Evolutionary conservation across 2,329 filamentous ascomycete genomes (phyloP).

Genomic region (Botrytis elliptica): DNA sequence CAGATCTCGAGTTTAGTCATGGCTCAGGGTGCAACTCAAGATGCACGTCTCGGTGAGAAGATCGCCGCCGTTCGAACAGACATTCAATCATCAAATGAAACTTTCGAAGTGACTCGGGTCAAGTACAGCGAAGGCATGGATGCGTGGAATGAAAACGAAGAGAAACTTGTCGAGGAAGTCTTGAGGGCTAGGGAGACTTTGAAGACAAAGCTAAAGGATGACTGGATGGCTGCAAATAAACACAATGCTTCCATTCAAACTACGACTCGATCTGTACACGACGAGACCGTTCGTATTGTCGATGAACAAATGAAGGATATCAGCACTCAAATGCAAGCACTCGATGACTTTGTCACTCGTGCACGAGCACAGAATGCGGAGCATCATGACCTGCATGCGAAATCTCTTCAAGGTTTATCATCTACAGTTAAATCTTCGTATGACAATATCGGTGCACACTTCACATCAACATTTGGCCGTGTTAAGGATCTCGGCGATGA

Average conservation of each 20-base stretch:
- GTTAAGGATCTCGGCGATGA: slow-evolving; percentile 68
- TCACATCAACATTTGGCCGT: slow-evolving; percentile 66
- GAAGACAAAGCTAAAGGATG: slow-evolving; percentile 79
- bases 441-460: slow-evolving; percentile 65
- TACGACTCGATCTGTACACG: slow-evolving; percentile 83
- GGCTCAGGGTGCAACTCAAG: slow-evolving; percentile 70
- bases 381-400: slow-evolving; percentile 68
- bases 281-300: slow-evolving; percentile 85
- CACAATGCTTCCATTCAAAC: slow-evolving; percentile 81
- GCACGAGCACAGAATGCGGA: slow-evolving; percentile 77
- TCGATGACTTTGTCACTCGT: slow-evolving; percentile 86
- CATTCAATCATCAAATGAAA: slow-evolving; percentile 61
- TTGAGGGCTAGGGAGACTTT: slow-evolving; percentile 72
- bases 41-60: slow-evolving; percentile 65
- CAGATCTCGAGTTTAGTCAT: slow-evolving; percentile 79
- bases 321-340: slow-evolving; percentile 79
- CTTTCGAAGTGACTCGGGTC: slow-evolving; percentile 63
- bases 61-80: slow-evolving; percentile 62
- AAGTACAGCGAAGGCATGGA: slow-evolving; percentile 72
- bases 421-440: slow-evolving; percentile 72
- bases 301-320: slow-evolving; percentile 86
- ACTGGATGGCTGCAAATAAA: slow-evolving; percentile 76
- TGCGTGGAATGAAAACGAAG: slow-evolving; percentile 68
- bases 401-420: slow-evolving; percentile 65
- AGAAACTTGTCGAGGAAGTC: slow-evolving; percentile 67